Conservation (phyloP, 192 early-diverging fungal genomes). For the Cetraspora pellucida region DNA sequence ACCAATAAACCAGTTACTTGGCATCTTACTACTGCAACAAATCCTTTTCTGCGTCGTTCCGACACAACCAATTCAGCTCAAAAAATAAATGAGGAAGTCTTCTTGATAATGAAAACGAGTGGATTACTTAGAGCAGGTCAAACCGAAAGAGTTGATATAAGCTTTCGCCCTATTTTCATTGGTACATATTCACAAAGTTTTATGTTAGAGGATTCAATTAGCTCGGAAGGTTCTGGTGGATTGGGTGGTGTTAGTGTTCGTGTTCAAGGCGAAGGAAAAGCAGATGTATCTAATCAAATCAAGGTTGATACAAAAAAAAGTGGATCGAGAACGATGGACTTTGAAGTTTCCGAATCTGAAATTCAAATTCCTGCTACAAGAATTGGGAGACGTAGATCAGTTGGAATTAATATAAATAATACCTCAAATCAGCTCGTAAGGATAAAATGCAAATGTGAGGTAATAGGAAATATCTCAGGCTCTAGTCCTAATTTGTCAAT, state of each 20-base stretch:
- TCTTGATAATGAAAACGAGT: constrained; percentile 29
- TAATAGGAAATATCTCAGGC: neutral
- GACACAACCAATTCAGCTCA: constrained; percentile 14
- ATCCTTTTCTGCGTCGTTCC: constrained; percentile 26
- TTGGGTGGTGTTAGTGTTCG: constrained; percentile 26
- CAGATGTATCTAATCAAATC: neutral
- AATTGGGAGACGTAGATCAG: constrained; percentile 27
- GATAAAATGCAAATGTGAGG: constrained; percentile 32
- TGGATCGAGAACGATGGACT: neutral
- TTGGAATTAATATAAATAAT: constrained; percentile 31
- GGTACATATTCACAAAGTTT: constrained; percentile 32
- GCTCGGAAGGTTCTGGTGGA: constrained; percentile 18
- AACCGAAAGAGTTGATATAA: constrained; percentile 23
- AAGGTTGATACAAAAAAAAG: neutral
- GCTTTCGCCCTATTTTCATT: constrained; percentile 30
- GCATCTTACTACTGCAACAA: constrained; percentile 35
- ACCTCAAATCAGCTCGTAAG: constrained; percentile 26
- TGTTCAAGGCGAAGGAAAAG: constrained; percentile 34
- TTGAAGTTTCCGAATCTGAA: constrained; percentile 28
- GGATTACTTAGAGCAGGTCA: constrained; percentile 30
- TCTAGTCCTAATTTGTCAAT: neutral
- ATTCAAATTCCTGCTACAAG: constrained; percentile 27
- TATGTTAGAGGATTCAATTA: constrained; percentile 31
- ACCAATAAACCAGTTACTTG: constrained; percentile 34
- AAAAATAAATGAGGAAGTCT: constrained; percentile 35